These are phyloP conservation scores for Phanerochaete carnosa DNA, from an alignment of 768 basidiomycete genomes.

Conservation along the genomic window DNA sequence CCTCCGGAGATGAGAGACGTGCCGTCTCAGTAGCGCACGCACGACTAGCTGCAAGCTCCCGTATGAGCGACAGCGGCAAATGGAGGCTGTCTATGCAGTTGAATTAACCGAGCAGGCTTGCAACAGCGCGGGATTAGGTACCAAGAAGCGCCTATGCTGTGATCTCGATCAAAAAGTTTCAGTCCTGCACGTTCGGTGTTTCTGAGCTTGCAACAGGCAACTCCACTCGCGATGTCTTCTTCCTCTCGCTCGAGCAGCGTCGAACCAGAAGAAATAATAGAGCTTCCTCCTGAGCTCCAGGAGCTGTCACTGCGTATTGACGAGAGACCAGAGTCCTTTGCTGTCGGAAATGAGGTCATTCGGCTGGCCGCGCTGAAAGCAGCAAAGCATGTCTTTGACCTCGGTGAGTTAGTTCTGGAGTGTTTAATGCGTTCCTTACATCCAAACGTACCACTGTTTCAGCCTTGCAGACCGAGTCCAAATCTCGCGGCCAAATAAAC, in stretches of 20 bases:
- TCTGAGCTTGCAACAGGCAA: not conserved
- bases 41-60: too few species aligned
- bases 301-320: constrained; percentile 55
- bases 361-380: constrained; percentile 58
- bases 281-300: constrained; percentile 42
- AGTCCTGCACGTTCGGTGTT: not conserved
- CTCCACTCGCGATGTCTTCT: not conserved
- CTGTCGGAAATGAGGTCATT: constrained; percentile 50
- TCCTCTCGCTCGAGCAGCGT: not conserved
- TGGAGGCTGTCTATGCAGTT: too few species aligned
- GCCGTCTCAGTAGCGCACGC: too few species aligned
- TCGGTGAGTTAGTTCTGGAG: constrained; percentile 44
- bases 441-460: not conserved
- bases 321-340: constrained; percentile 50
- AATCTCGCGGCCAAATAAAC: constrained; percentile 61
- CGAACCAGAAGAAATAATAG: constrained; percentile 6
- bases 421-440: constrained; percentile 2
- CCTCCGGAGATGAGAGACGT: too few species aligned
- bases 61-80: too few species aligned
- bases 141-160: not conserved
- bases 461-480: constrained; percentile 68
- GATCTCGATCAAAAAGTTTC: constrained; percentile 7
- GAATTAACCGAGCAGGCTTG: too few species aligned
- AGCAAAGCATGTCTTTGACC: constrained; percentile 73
- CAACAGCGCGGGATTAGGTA: too few species aligned